Percentiles rank a stretch among this genome's conserved stretches.
Conservation (phyloP, 805 yeast genomes). For the Pichia scutulata region DNA sequence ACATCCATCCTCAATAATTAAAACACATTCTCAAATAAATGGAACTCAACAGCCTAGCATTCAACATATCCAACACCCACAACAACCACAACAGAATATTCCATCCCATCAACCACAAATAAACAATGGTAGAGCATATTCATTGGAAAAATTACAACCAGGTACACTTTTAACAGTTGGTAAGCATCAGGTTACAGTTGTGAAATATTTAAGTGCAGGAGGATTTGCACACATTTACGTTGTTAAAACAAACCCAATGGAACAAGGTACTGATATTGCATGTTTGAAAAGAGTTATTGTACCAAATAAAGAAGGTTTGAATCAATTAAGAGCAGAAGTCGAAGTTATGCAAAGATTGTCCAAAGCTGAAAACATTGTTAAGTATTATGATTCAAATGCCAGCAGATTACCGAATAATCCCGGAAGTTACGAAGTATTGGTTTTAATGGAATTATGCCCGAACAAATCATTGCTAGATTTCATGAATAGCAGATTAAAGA, state of each 20-base stretch:
- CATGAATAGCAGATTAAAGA: constrained; percentile 79
- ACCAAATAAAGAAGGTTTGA: constrained; percentile 79
- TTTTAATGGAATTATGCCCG: constrained; percentile 90
- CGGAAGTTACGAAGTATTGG: constrained; percentile 68
- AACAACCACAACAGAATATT: neutral
- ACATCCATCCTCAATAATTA: neutral
- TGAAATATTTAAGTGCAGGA: constrained; percentile 36
- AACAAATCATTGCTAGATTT: constrained; percentile 80
- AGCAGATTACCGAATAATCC: constrained; percentile 49
- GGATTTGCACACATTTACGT: constrained; percentile 96
- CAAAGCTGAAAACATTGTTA: constrained; percentile 74
- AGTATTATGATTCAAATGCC: constrained; percentile 94
- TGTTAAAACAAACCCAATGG: constrained; percentile 59
- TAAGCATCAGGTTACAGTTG: constrained; percentile 36
- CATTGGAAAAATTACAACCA: constrained; percentile 22
- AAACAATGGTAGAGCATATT: constrained; percentile 4
- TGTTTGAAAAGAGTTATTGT: constrained; percentile 94
- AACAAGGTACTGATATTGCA: constrained; percentile 48
- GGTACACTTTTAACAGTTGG: constrained; percentile 42
- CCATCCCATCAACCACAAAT: neutral
- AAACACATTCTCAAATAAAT: neutral
- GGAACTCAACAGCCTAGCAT: neutral
- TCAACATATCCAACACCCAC: neutral
- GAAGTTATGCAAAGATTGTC: constrained; percentile 90
- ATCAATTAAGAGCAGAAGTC: constrained; percentile 84